phyloP scores from a whole-genome alignment of 306 rosid genomes.

The Amphicarpaea edgeworthii region DNA sequence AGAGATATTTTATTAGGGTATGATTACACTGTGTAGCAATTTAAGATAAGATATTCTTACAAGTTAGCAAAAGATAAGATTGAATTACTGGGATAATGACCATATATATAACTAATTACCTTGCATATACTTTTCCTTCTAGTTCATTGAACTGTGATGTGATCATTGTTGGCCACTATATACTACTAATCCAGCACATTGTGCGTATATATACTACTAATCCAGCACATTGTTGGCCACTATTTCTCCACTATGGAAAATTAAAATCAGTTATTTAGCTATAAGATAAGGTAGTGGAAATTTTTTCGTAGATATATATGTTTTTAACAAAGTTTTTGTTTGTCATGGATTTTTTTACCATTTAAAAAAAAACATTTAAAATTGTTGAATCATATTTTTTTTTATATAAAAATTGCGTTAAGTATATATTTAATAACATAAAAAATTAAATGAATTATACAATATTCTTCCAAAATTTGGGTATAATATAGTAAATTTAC shows the following conservation, averaged over 20 bases:
- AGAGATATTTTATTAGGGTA: not conserved
- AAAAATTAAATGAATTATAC: not conserved
- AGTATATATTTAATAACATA: not conserved
- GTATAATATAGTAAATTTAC: not conserved
- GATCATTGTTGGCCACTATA: too few relatives aligned
- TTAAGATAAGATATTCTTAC: conserved; percentile 4
- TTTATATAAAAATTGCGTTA: too few relatives aligned
- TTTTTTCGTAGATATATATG: not conserved
- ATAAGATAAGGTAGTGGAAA: not conserved
- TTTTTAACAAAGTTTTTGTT: not conserved
- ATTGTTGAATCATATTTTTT: not conserved
- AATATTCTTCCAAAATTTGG: not conserved
- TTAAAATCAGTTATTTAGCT: conserved; percentile 16
- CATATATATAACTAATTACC: not conserved
- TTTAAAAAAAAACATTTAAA: not conserved
- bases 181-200: too few relatives aligned
- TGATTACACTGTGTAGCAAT: not conserved
- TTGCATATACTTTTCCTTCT: too few relatives aligned
- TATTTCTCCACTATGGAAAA: conserved; percentile 27
- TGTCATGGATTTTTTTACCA: not conserved
- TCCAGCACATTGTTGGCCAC: conserved; percentile 40
- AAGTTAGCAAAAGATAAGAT: not conserved
- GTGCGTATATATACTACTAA: conserved; percentile 1
- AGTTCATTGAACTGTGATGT: too few relatives aligned
- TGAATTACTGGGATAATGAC: not conserved